Evolutionary conservation across 257 asterid species (phyloP).

Genomic region (Voacanga thouarsii): DNA sequence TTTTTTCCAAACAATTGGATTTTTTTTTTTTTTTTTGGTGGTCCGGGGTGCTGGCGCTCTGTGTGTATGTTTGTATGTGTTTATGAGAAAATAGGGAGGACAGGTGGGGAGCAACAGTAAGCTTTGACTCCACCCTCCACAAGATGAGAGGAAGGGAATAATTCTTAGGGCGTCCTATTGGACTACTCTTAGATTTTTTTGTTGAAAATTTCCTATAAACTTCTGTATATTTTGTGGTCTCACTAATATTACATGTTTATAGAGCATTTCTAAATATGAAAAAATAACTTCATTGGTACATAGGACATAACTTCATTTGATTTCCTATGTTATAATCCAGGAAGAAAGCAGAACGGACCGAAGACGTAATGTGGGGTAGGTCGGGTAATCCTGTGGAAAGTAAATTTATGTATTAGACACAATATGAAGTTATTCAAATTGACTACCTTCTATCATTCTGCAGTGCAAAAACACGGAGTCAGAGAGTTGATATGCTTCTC

Average conservation of each 20-base stretch:
- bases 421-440: not conserved
- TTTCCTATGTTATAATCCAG: slow-evolving; percentile 35
- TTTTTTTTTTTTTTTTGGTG: too few species aligned
- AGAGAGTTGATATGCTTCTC: slow-evolving; percentile 83
- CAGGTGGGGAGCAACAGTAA: not conserved
- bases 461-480: slow-evolving; percentile 75
- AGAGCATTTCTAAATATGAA: not conserved
- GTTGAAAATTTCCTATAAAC: not conserved
- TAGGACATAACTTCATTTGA: not conserved
- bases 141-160: not conserved
- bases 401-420: not conserved
- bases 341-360: slow-evolving; percentile 37
- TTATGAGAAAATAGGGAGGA: not conserved
- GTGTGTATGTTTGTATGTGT: not conserved
- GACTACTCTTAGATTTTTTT: not conserved
- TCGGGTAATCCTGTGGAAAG: not conserved
- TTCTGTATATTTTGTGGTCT: not conserved
- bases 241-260: not conserved
- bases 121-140: not conserved
- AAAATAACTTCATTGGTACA: not conserved
- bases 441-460: slow-evolving; percentile 17
- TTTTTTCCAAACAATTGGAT: too few species aligned
- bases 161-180: not conserved
- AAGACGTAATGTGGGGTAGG: slow-evolving; percentile 64
- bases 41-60: too few species aligned